Base-by-base conservation (phyloP, 495 filamentous ascomycete genomes). In the Terfezia claveryi region DNA sequence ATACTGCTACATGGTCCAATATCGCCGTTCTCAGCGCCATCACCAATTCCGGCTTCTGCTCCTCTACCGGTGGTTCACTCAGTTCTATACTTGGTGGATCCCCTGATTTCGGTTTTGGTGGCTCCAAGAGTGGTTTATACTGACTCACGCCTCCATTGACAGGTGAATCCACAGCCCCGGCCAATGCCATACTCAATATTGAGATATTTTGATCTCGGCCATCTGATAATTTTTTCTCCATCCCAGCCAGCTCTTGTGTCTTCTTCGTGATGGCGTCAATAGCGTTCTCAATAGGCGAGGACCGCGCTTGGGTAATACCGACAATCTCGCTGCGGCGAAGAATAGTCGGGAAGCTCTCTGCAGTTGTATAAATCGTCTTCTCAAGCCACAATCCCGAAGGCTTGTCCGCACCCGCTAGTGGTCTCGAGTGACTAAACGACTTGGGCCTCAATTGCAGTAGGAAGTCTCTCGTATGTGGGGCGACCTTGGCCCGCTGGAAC, bases 231-330 rank as follows among this genome's bases (percentile, higher is more conserved):
- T 78, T 76, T 62, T 80, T 81, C 64, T 92, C 86, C 9, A 94
- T 67, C 10, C 74, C 60, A 10, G 76, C 70, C 69, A 98, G 74
- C 65, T 98, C 92, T 51, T 81, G 76, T 10, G 89, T 91, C 72
- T 95, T 95, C 53, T 86, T 77, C 62, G 82, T 79, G 38, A 92
- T 85, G n/a, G 89, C 77, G 65, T 95, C 89, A 50, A 96, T 75
- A 5, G 84, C 91, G 8, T 86, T 89, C 62, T 96, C 82, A 56
- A 89, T 70, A 9, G 89, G 83, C 23, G 77, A 75, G 12, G 94
- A 66, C 2, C 73, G 73, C 20, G 84, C 65, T 32, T 79, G 77
- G n/a, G 77, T 70, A n/a, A 76, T 72, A 4, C 73, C 66, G 10
- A 92, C 66, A 55, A 98, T 80, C 68, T 96, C 91, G 62, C 85